Conservation (phyloP, 2,329 filamentous ascomycete genomes). For the Cladosporium sp. region DNA sequence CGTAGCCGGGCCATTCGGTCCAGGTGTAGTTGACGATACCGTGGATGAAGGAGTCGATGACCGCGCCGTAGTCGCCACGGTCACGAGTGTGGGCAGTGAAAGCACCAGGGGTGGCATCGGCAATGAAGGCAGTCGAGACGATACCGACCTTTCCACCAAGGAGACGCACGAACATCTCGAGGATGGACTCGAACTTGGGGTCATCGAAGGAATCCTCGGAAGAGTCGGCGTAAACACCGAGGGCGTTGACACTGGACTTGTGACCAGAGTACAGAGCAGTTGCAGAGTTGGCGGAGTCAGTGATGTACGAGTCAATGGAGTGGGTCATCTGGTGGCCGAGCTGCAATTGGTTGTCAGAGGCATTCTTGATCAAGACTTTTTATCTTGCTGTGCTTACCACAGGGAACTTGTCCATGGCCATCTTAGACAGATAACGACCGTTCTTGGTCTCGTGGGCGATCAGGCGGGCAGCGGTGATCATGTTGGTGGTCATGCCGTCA, state of each 20-base stretch:
- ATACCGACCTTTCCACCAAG: constrained; percentile 54
- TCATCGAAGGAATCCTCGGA: constrained; percentile 69
- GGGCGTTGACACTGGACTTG: constrained; percentile 75
- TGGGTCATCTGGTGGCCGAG: constrained; percentile 84
- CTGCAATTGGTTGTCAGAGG: not conserved
- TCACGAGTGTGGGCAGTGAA: constrained; percentile 66
- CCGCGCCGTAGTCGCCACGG: constrained; percentile 61
- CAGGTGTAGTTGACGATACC: constrained; percentile 75
- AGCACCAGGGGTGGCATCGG: constrained; percentile 76
- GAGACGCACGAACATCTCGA: constrained; percentile 67
- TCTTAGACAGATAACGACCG: constrained; percentile 69
- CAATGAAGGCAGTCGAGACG: constrained; percentile 73
- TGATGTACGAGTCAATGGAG: constrained; percentile 78
- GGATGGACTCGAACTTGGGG: constrained; percentile 79
- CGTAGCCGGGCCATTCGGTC: constrained; percentile 66
- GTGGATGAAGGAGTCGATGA: constrained; percentile 71
- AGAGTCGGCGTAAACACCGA: constrained; percentile 76
- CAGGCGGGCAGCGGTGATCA: constrained; percentile 59
- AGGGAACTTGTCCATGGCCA: constrained; percentile 73
- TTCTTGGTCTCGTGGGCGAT: constrained; percentile 79
- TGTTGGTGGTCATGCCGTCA: constrained; percentile 60
- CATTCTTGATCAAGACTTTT: not conserved
- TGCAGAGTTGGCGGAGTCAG: constrained; percentile 78
- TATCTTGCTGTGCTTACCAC: constrained; percentile 20
- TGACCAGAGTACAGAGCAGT: constrained; percentile 76